A percentile compares a stretch with the other conserved stretches of the same genome.
These are phyloP conservation scores for Salix caprea DNA, from an alignment of 345 rosid genomes.

Conservation along the genomic window DNA sequence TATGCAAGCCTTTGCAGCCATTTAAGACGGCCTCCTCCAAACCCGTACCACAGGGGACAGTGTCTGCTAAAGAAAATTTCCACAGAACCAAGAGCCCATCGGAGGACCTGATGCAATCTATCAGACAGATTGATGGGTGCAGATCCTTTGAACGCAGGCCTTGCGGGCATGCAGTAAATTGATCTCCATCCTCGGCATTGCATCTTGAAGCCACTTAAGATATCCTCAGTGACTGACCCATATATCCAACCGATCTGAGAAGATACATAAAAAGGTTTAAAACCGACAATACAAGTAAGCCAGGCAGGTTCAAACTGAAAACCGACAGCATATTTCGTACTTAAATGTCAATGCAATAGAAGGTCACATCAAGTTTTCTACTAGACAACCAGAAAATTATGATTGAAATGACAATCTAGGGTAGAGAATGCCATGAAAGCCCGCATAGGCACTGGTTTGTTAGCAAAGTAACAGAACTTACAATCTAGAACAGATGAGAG, in stretches of 20 bases:
- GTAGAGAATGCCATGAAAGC: not conserved
- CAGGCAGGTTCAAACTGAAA: not conserved
- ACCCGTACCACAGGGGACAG: conserved; percentile 96
- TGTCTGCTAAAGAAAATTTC: conserved; percentile 96
- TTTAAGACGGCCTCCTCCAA: conserved; percentile 92
- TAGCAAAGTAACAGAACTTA: not conserved
- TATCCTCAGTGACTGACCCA: conserved; percentile 93
- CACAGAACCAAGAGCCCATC: conserved; percentile 97
- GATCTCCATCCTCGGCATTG: conserved; percentile 99
- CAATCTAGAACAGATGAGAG: not conserved
- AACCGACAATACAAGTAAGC: not conserved
- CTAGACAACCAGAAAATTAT: not conserved
- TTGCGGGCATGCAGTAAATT: conserved; percentile 87
- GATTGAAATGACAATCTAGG: not conserved
- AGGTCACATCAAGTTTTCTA: not conserved
- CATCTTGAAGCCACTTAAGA: conserved; percentile 95
- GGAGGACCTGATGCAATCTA: conserved; percentile 86
- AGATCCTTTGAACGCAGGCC: conserved; percentile 98
- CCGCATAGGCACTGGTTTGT: not conserved
- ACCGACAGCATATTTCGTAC: not conserved
- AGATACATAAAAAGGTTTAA: conserved; percentile 8
- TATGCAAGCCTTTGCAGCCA: conserved; percentile 90
- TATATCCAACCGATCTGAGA: conserved; percentile 95
- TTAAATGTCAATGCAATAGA: not conserved
- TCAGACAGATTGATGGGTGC: conserved; percentile 98